A percentile compares a stretch with the other conserved stretches of the same genome.
Conservation (phyloP, 805 yeast species). For the Ogataea corticis region DNA sequence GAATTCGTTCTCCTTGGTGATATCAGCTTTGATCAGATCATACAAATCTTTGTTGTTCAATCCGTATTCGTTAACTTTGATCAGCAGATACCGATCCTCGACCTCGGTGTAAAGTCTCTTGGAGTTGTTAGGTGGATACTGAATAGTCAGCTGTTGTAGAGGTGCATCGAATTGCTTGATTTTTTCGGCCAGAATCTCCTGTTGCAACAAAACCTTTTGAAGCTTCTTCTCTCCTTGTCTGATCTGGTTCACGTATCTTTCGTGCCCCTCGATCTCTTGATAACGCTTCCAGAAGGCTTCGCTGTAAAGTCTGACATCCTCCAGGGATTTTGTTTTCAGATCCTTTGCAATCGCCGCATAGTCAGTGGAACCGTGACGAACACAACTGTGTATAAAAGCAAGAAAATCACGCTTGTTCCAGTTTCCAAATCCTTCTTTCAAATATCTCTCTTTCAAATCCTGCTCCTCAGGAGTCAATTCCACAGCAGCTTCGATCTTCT, state of each 20-base stretch:
- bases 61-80: slow-evolving; percentile 66
- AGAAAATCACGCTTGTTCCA: slow-evolving; percentile 81
- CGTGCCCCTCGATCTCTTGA: slow-evolving; percentile 64
- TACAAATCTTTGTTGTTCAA: slow-evolving; percentile 56
- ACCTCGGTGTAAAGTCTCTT: slow-evolving; percentile 66
- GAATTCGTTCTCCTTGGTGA: slow-evolving; percentile 57
- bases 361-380: slow-evolving; percentile 61
- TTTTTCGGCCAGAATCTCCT: slow-evolving; percentile 52
- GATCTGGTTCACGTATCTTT: slow-evolving; percentile 68
- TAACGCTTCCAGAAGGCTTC: slow-evolving; percentile 64
- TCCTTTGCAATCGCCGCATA: slow-evolving; percentile 51
- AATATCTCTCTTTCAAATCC: slow-evolving; percentile 48
- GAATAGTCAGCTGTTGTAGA: slow-evolving; percentile 59
- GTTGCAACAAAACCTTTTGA: slow-evolving; percentile 55
- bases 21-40: slow-evolving; percentile 67
- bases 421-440: slow-evolving; percentile 58
- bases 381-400: slow-evolving; percentile 67
- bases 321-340: slow-evolving; percentile 54
- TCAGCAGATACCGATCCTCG: slow-evolving; percentile 69
- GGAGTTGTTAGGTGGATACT: slow-evolving; percentile 82
- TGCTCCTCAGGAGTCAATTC: slow-evolving; percentile 68
- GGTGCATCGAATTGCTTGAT: slow-evolving; percentile 58
- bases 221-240: slow-evolving; percentile 72
- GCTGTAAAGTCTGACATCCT: slow-evolving; percentile 61
- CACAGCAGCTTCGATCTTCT: slow-evolving; percentile 51